phyloP scores from a whole-genome alignment of 2,329 filamentous ascomycete genomes.

The Xylariaceae sp. region DNA sequence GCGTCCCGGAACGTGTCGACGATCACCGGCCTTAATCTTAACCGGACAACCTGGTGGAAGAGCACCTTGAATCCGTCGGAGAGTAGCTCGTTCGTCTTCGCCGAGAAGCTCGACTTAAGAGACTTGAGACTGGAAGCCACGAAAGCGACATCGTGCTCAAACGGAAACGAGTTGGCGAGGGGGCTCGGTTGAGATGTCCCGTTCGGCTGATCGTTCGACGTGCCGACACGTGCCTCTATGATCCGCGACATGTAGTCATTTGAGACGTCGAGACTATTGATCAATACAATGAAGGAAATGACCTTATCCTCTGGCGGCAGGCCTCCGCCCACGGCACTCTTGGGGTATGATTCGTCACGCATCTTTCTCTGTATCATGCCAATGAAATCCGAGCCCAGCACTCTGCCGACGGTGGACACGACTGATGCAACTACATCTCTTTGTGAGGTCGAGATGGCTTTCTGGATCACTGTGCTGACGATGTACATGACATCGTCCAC shows the following conservation, averaged over 20 bases:
- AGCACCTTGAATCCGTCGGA: conserved; percentile 78
- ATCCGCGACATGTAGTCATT: conserved; percentile 89
- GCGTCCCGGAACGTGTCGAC: conserved; percentile 85
- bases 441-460: conserved; percentile 80
- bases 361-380: conserved; percentile 97
- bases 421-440: conserved; percentile 69
- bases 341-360: conserved; percentile 91
- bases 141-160: conserved; percentile 64
- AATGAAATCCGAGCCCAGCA: conserved; percentile 84
- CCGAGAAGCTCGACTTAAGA: conserved; percentile 64
- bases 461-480: conserved; percentile 82
- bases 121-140: conserved; percentile 61
- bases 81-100: conserved; percentile 75
- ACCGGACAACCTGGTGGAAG: conserved; percentile 80
- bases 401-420: conserved; percentile 67
- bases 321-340: conserved; percentile 66
- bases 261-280: conserved; percentile 91
- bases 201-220: conserved; percentile 29
- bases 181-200: conserved; percentile 30
- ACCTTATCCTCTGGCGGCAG: conserved; percentile 84
- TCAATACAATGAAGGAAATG: conserved; percentile 80
- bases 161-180: conserved; percentile 66
- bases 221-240: conserved; percentile 57
- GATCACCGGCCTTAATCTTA: conserved; percentile 75
- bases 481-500: conserved; percentile 99